Percentiles rank a stretch among this genome's conserved stretches.
phyloP scores from a whole-genome alignment of 2,329 filamentous ascomycete genomes.

The Xylogone sp. region DNA sequence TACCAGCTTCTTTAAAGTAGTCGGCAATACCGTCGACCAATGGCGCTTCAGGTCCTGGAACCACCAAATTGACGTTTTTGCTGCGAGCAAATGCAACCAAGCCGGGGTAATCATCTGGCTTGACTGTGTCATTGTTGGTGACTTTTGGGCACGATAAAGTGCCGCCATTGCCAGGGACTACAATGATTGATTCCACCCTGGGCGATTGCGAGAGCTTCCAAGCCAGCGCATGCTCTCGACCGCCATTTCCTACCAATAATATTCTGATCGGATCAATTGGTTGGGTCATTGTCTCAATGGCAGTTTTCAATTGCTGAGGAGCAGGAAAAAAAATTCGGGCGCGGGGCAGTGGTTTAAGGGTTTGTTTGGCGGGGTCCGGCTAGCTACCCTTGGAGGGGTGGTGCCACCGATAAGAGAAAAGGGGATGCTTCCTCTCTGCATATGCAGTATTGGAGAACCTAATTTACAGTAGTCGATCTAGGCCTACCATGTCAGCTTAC shows the following conservation, averaged over 20 bases:
- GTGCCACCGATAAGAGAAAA: too few species aligned
- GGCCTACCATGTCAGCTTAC: too few species aligned
- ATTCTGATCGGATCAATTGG: slow-evolving; percentile 50
- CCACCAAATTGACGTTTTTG: slow-evolving; percentile 72
- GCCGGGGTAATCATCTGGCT: slow-evolving; percentile 69
- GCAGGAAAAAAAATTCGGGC: not conserved
- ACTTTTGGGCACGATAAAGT: slow-evolving; percentile 66
- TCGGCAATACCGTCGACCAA: slow-evolving; percentile 83
- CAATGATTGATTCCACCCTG: slow-evolving; percentile 68
- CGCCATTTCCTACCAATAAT: slow-evolving; percentile 86
- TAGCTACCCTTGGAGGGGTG: not conserved
- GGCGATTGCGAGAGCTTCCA: slow-evolving; percentile 87
- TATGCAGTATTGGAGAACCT: too few species aligned
- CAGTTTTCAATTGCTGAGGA: not conserved
- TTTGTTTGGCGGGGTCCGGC: not conserved
- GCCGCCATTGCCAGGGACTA: slow-evolving; percentile 77
- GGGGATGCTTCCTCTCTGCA: too few species aligned
- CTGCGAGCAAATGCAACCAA: slow-evolving; percentile 71
- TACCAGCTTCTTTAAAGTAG: slow-evolving; percentile 69
- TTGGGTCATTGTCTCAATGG: not conserved
- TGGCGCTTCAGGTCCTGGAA: slow-evolving; percentile 85
- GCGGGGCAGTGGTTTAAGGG: not conserved
- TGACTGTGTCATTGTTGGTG: slow-evolving; percentile 64
- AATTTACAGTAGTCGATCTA: too few species aligned
- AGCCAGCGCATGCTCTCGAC: slow-evolving; percentile 85